Base-by-base conservation (phyloP, 192 early-diverging fungal species). In the Coemansia sp. region DNA sequence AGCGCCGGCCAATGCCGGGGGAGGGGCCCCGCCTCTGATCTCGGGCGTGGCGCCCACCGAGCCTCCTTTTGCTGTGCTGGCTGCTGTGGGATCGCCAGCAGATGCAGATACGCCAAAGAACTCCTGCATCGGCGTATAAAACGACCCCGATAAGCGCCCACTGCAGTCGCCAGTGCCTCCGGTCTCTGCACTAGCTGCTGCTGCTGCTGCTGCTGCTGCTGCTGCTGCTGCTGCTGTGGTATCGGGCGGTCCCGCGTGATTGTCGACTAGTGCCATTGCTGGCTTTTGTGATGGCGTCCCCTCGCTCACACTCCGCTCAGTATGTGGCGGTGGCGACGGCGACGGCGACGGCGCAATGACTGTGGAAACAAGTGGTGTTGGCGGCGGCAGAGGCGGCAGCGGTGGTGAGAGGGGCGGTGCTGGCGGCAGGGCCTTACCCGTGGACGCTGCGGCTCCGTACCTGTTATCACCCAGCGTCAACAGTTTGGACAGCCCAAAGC, bases 121-220 rank as follows among this genome's bases (percentile, higher is more conserved):
- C 45, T 79, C 71, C 50, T 79, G 71, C 77, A 70, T 74, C 13
- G 77, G 72, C 53, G 72, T 70, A 21, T 74, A 80, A 50, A 74
- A 80, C 35, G 39, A 56, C 3, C 60, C 55, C 24, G 37, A 33
- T 39, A 9, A 45, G 34, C 35, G 38, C 34, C 21, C 60, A 9
- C 34, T 18, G 21, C 53, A 56, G 26, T 56, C 21, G 65, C 20
- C 18, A 53, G 35, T 10, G 37, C 20, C 34, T 14, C 42, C 28
- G 40, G 4, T 31, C n/a, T 67, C 43, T 38, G 58, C 59, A n/a
- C 28, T 40, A 33, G 24, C 59, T 24, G 59, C 45, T 38, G 60
- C 35, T 31, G 37, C 28, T 35, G 68, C n/a, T 23, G 58, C n/a
- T n/a, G n/a, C n/a, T n/a, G n/a, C n/a, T n/a, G n/a, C n/a, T n/a